These are phyloP conservation scores for Tetratostichococcus sp. DNA, from an alignment of 139 green algal genomes.

Conservation along the genomic window DNA sequence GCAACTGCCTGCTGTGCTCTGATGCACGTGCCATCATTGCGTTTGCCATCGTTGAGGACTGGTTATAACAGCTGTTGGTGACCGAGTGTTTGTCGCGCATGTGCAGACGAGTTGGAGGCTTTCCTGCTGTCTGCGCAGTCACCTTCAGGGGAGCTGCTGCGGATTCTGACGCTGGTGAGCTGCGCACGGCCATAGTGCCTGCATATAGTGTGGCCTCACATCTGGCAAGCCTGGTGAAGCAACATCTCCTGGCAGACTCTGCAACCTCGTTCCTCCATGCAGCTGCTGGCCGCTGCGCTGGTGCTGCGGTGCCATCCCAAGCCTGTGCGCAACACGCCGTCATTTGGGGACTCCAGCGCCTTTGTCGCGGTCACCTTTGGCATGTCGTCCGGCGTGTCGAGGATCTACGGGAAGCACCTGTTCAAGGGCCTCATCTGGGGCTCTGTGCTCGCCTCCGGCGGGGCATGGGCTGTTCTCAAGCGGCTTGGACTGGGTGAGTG, in stretches of 20 bases:
- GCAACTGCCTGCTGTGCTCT: too few species aligned
- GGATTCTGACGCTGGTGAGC: too few species aligned
- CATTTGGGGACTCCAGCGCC: not conserved
- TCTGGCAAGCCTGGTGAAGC: too few species aligned
- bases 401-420: not conserved
- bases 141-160: too few species aligned
- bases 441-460: not conserved
- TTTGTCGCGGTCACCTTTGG: not conserved
- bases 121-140: not conserved
- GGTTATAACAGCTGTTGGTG: too few species aligned
- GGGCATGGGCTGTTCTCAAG: not conserved
- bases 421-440: not conserved
- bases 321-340: not conserved
- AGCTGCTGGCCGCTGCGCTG: not conserved
- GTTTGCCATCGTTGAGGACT: too few species aligned
- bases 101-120: not conserved
- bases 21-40: too few species aligned
- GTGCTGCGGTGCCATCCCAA: not conserved
- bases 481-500: not conserved
- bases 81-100: too few species aligned
- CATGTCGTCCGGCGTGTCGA: not conserved
- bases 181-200: too few species aligned
- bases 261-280: not conserved
- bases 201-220: too few species aligned
- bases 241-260: too few species aligned